Base-by-base conservation (phyloP, 2,329 filamentous ascomycete genomes). In the Fusarium drepaniforme region DNA sequence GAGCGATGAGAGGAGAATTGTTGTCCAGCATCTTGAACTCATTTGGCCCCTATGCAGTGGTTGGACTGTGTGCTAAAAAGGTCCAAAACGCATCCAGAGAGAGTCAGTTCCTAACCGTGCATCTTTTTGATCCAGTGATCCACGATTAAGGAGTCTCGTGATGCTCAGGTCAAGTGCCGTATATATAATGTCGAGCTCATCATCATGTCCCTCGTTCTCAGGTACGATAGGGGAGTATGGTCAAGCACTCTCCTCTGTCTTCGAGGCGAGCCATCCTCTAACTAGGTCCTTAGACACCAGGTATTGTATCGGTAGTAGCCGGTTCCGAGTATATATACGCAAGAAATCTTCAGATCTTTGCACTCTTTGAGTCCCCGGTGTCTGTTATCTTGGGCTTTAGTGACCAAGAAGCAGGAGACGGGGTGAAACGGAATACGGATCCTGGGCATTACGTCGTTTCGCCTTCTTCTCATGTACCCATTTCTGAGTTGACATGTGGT, bases 121-220 rank as follows among this genome's bases (percentile, higher is more conserved):
- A 42, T 42, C 40, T 33, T 11, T 11, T 33, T 33, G 30, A 33
- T 33, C 30, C 30, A 30, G 30, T 9, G 30, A 30, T 30, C 30
- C 30, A 30, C 30, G 9, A 30, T 30, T 30, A 30, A 30, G 30
- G 30, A 30, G 3, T 30, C 30, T 30, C 30, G 30, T 11, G 30
- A 30, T 30, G 30, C 30, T 30, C 3, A 30, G 30, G 8, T 4
- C 30, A 30, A 4, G 30, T 30, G 30, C 3, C 30, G 8, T 30
- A 30, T 30, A 30, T 30, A 30, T 23, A 44, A 44, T 44, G 12
- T 23, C n/a, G 42, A 44, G 12, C 42, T 44, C 42, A 7, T 44
- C 2, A 13, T 23, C 12, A 23, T 6, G 4, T 8, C 4, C 12
- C 3, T 23, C 12, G 5, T 23, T 21, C 0, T 23, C n/a, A 1